Percentiles rank a stretch among this genome's conserved stretches.
Evolutionary conservation across 1,284 basidiomycete genomes (phyloP).

Genomic region (Ceratobasidium sp.): DNA sequence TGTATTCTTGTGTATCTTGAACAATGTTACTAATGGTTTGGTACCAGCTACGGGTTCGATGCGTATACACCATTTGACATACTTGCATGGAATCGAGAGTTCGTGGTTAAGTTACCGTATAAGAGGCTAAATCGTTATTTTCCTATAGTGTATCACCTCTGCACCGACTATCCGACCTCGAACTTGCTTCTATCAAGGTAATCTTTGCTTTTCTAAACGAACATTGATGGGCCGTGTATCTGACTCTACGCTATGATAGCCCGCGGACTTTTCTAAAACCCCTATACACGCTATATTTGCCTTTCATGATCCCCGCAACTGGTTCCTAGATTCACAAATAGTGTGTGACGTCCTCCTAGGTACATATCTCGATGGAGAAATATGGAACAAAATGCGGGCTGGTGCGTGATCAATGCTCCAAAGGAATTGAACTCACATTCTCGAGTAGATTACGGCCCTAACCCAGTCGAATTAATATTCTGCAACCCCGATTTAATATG

Average conservation of each 20-base stretch:
- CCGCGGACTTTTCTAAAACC: slow-evolving; percentile 74
- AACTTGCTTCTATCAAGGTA: slow-evolving; percentile 69
- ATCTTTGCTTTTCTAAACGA: slow-evolving; percentile 44
- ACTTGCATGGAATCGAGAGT: slow-evolving; percentile 83
- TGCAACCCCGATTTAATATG: slow-evolving; percentile 92
- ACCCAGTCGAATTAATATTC: slow-evolving; percentile 80
- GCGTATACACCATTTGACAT: slow-evolving; percentile 87
- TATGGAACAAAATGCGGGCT: slow-evolving; percentile 43
- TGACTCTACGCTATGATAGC: too few species aligned
- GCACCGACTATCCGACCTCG: slow-evolving; percentile 67
- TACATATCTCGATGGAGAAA: slow-evolving; percentile 52
- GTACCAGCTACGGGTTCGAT: slow-evolving; percentile 91
- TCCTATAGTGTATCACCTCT: slow-evolving; percentile 82
- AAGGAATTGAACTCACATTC: neutral
- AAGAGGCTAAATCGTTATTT: neutral
- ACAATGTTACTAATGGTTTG: too few species aligned
- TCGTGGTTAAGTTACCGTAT: neutral
- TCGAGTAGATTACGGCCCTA: slow-evolving; percentile 26
- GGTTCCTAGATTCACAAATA: slow-evolving; percentile 90
- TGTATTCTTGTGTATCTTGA: too few species aligned
- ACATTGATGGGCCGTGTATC: too few species aligned
- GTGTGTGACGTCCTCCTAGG: slow-evolving; percentile 78
- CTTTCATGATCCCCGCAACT: slow-evolving; percentile 91
- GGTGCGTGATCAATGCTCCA: slow-evolving; percentile 45
- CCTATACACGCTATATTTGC: slow-evolving; percentile 85